Evolutionary conservation across 768 basidiomycete genomes (phyloP), one percentile per base, ranked within the genome.

Genomic region (Russula compacta): DNA sequence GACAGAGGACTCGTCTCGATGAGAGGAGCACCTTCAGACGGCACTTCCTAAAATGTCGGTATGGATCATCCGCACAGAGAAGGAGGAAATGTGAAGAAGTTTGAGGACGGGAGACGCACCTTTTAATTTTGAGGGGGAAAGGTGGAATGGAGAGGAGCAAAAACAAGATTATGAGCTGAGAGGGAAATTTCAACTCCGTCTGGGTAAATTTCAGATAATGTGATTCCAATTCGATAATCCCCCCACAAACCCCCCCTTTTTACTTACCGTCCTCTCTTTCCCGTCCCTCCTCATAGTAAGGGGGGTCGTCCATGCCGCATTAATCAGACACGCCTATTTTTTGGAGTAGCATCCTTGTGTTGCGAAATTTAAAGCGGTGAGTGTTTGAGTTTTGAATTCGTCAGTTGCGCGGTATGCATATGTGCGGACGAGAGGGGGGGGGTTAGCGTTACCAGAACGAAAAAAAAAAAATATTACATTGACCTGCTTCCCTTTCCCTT

Each of bases 41-140:
- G 64, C 64, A 66, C 64, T 66, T 66, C 64, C 64, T 66, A 66
- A 66, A 60, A 53, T 60, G 57, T 65, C 64, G 64, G 64, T 48
- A 53, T 40, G 51, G n/a, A 63, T 64, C 63, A 64, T 64, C 63
- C 12, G 19, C 1, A 19, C 15, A 32, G 21, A 21, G 33, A 47
- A 14, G 11, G 36, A 61, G 14, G 9, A 50, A 35, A 42, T 0
- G 14, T 29, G 33, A 12, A 7, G 11, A 24, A 2, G 19, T 21
- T 17, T 3, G 10, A 17, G 33, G 32, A 17, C 0, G 58, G 10
- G 42, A 38, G 19, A 57, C 55, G 32, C 48, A 61, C 50, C 47
- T 43, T 51, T 6, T 17, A 17, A 12, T 21, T 17, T 33, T n/a
- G 40, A 2, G 9, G n/a, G 11, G 32, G 7, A n/a, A 6, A 29